Conservation (phyloP, 805 yeast species). For the Ogataea nitratoaversa region DNA sequence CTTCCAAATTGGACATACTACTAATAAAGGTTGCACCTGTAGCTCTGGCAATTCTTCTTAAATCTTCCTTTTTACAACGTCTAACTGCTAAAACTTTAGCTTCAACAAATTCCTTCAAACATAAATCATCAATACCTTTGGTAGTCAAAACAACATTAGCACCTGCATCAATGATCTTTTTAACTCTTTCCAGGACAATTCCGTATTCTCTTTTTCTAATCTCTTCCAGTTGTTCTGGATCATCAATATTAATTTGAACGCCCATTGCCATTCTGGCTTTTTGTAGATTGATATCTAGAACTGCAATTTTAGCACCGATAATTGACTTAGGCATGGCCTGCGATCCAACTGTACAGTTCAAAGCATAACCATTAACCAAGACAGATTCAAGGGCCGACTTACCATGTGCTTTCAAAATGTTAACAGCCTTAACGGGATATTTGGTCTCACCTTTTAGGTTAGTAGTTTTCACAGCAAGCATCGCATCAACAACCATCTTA, state of each 20-base stretch:
- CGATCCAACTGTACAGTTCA: constrained; percentile 94
- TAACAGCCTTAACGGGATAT: constrained; percentile 97
- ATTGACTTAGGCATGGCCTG: constrained; percentile 89
- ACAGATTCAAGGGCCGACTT: constrained; percentile 84
- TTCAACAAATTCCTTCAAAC: constrained; percentile 87
- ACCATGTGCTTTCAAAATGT: constrained; percentile 94
- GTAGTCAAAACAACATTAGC: constrained; percentile 92
- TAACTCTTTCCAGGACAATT: constrained; percentile 75
- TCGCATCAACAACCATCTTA: constrained; percentile 88
- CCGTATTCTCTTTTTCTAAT: constrained; percentile 87
- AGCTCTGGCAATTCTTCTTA: constrained; percentile 94
- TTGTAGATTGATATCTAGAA: constrained; percentile 88
- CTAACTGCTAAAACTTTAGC: constrained; percentile 93
- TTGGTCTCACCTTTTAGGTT: constrained; percentile 82
- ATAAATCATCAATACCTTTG: constrained; percentile 91
- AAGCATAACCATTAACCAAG: constrained; percentile 88
- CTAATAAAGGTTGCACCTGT: constrained; percentile 92
- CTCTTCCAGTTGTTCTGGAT: constrained; percentile 88
- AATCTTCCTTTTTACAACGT: constrained; percentile 94
- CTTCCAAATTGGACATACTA: constrained; percentile 89
- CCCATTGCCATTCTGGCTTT: constrained; percentile 98
- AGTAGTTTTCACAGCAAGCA: constrained; percentile 89
- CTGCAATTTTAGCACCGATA: constrained; percentile 73
- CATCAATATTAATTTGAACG: constrained; percentile 92
- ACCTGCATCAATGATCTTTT: constrained; percentile 78